Conservation (phyloP, 148 eudicot species). For the Mesembryanthemum crystallinum region DNA sequence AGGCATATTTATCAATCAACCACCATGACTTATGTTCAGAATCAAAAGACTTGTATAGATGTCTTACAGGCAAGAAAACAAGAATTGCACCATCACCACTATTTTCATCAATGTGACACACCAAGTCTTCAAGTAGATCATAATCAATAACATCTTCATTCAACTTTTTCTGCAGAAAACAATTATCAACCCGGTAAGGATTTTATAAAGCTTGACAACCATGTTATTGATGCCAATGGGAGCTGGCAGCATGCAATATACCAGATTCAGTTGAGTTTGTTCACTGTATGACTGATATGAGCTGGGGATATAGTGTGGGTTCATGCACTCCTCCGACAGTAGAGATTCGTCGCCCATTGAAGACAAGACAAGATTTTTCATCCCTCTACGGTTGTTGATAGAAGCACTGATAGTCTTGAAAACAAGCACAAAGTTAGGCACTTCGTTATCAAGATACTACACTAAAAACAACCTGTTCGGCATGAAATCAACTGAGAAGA, state of each 20-base stretch:
- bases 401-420: constrained; percentile 48
- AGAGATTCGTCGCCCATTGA: constrained; percentile 83
- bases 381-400: constrained; percentile 76
- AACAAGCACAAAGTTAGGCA: constrained; percentile 4
- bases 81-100: constrained; percentile 84
- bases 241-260: constrained; percentile 29
- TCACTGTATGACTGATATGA: constrained; percentile 69
- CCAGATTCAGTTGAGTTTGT: constrained; percentile 82
- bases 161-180: constrained; percentile 60
- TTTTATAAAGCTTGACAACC: constrained; percentile 7
- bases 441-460: not conserved
- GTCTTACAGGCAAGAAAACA: constrained; percentile 84
- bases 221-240: constrained; percentile 1
- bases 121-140: constrained; percentile 96
- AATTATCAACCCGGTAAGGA: constrained; percentile 9
- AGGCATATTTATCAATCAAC: constrained; percentile 3
- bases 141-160: constrained; percentile 95
- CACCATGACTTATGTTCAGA: not conserved
- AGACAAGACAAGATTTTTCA: constrained; percentile 80
- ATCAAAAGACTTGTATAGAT: not conserved
- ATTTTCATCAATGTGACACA: constrained; percentile 80
- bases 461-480: not conserved
- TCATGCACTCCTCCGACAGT: constrained; percentile 62
- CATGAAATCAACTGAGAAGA: not conserved
- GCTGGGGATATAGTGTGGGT: constrained; percentile 60